Conservation (phyloP, 2,329 filamentous ascomycete species). For the Ascochyta viciae-villosae region DNA sequence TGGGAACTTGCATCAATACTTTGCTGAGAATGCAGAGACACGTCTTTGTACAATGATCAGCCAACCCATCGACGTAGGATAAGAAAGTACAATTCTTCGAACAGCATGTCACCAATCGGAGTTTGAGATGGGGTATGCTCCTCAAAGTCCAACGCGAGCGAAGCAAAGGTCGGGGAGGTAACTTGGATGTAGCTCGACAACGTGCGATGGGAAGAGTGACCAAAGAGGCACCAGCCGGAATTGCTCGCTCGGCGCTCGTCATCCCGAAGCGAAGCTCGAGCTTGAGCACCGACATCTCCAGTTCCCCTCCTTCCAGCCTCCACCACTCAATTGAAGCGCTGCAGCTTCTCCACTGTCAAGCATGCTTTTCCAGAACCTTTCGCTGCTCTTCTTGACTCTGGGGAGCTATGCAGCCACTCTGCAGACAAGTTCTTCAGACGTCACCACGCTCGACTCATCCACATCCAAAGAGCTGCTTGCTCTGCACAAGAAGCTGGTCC, state of each 20-base stretch:
- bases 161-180: background rate
- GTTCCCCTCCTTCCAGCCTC: slow-evolving; percentile 5
- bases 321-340: slow-evolving; percentile 13
- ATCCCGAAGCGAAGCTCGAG: slow-evolving; percentile 17
- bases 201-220: background rate
- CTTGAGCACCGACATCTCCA: slow-evolving; percentile 15
- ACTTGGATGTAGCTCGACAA: background rate
- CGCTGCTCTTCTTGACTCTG: slow-evolving; percentile 22
- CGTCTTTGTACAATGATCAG: background rate
- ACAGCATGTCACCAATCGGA: background rate
- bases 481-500: slow-evolving; percentile 77
- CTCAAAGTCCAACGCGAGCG: no score
- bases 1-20: background rate
- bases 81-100: background rate
- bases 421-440: slow-evolving; percentile 12
- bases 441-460: slow-evolving; percentile 26
- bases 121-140: background rate
- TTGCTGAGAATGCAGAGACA: background rate
- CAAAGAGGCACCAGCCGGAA: slow-evolving; percentile 1
- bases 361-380: slow-evolving; percentile 27
- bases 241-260: slow-evolving; percentile 16
- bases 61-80: background rate
- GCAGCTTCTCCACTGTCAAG: background rate
- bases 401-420: slow-evolving; percentile 11
- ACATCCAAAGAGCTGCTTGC: slow-evolving; percentile 63